These are phyloP conservation scores for Boletus vermiculosoides DNA, from an alignment of 768 basidiomycete genomes.

Conservation along the genomic window DNA sequence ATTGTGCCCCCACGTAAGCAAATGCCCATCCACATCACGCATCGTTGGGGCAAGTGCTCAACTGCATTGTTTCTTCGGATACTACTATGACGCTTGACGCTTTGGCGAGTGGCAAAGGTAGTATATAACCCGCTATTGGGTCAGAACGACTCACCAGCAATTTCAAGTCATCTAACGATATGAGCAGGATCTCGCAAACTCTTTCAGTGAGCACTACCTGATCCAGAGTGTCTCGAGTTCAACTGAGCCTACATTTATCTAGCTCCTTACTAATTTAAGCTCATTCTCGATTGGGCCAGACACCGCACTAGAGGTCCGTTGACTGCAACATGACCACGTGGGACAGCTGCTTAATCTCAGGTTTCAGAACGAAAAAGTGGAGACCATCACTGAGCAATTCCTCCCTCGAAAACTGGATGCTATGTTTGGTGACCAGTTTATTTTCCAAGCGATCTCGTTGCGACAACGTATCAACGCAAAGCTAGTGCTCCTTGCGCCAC, in stretches of 20 bases:
- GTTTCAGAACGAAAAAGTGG: conserved; percentile 22
- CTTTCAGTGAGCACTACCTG: conserved; percentile 25
- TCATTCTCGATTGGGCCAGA: conserved; percentile 10
- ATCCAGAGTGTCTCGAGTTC: background rate
- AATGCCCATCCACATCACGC: conserved; percentile 11
- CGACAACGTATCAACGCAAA: conserved; percentile 28
- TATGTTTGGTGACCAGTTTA: conserved; percentile 31
- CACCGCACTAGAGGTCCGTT: conserved; percentile 20
- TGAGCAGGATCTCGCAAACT: conserved; percentile 34
- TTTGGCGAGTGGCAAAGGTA: conserved; percentile 26
- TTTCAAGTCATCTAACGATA: conserved; percentile 4
- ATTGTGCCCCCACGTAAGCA: conserved; percentile 10
- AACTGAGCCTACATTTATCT: background rate
- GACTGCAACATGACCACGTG: conserved; percentile 1
- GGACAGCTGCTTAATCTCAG: background rate
- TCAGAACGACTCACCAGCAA: background rate
- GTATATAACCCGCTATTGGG: conserved; percentile 23
- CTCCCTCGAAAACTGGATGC: conserved; percentile 30
- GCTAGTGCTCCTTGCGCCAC: conserved; percentile 26
- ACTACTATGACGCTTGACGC: conserved; percentile 19
- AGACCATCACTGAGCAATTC: conserved; percentile 27
- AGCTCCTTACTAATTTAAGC: conserved; percentile 31
- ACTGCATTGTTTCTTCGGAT: conserved; percentile 22
- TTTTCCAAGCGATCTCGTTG: conserved; percentile 24
- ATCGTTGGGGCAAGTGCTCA: conserved; percentile 6